Conservation (phyloP, 352 stramenopile species). For the Phytophthora pini region DNA sequence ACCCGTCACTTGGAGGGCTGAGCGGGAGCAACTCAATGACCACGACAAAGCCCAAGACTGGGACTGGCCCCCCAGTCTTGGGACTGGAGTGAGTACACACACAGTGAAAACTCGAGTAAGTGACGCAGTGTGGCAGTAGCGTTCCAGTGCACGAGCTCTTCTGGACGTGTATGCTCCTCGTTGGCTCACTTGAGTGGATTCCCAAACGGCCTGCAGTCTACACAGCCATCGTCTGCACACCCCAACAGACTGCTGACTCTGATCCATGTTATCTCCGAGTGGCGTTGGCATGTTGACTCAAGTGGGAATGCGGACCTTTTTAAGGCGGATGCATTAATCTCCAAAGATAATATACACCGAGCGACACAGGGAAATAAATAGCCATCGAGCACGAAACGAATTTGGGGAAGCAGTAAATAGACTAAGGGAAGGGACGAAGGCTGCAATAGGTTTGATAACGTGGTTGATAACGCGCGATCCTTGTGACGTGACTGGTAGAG, state of each 20-base stretch:
- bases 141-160: conserved; percentile 14
- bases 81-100: conserved; percentile 19
- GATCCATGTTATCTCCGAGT: not conserved
- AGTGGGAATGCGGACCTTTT: no score
- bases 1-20: conserved; percentile 14
- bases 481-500: no score
- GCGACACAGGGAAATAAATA: no score
- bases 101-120: conserved; percentile 13
- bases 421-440: no score
- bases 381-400: not conserved
- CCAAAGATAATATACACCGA: no score
- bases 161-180: conserved; percentile 12
- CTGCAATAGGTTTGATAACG: no score
- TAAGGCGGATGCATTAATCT: no score
- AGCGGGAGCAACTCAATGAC: conserved; percentile 20
- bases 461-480: no score
- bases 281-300: not conserved
- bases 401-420: no score
- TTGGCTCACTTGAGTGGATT: conserved; percentile 17
- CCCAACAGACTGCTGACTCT: not conserved
- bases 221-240: not conserved
- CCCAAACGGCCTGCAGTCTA: conserved; percentile 4
- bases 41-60: conserved; percentile 14
- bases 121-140: conserved; percentile 17
- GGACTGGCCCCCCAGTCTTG: not conserved